Base-by-base conservation (phyloP, 192 early-diverging fungal species). In the Podila minutissima region DNA sequence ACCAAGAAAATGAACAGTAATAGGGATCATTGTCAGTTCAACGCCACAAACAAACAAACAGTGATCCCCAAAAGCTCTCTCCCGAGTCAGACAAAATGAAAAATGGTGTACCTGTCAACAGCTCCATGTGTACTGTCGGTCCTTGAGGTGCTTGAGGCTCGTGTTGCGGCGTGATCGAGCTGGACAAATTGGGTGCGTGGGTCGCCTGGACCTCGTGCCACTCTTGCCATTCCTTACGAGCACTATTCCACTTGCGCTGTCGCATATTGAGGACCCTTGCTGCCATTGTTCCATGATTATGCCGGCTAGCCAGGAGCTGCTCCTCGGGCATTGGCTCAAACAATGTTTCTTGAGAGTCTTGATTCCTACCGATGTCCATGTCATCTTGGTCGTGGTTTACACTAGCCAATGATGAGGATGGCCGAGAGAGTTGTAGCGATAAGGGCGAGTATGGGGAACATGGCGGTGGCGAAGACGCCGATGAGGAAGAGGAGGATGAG, bases 161-260 rank as follows among this genome's bases (percentile, higher is more conserved):
- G 10, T 55, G 53, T 26, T 55, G 19, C 1, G 59, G 8, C 9
- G 59, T 33, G 15, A 26, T 31, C 29, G 31, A 17, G 5, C 22
- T 26, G 22, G 66, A 55, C 2, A 65, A 13, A 22, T 69, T 55
- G 0, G 75, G 53, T 7, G 70, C 53, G 49, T 79, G 75, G 19
- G 75, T 79, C 26, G 69, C 69, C 19, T 72, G 64, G 22, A 81
- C 77, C 19, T 81, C 77, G 8, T 81, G 77, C 77, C 77, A 81
- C 33, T 81, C 77, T 49, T 81, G 77, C 77, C 77, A 81, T n/a
- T 81, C 66, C 22, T 73, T 81, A 3, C 46, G 58, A 10, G 60
- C 62, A 41, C 77, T 81, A 49, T 81, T 81, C 77, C 77, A 81
- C 48, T 73, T 81, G 13, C 77, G 59, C 46, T 81, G 77, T 53